A percentile compares a stretch with the other conserved stretches of the same genome.
Evolutionary conservation across 2,329 filamentous ascomycete species (phyloP).

Genomic region (Phoma sp.): DNA sequence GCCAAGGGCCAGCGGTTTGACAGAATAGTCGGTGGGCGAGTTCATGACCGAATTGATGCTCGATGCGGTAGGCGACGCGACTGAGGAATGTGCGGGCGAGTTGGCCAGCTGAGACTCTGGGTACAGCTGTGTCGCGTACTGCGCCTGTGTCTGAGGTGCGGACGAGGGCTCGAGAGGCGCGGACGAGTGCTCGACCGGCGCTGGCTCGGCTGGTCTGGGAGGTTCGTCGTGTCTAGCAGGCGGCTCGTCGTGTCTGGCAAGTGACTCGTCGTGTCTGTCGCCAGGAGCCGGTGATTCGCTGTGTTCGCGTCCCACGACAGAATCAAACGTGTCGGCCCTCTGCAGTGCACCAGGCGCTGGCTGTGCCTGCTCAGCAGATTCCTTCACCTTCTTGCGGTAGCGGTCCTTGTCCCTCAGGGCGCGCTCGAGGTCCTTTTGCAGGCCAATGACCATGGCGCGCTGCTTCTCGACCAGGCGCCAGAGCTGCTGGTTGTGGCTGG

Average conservation of each 20-base stretch:
- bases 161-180: no score
- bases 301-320: conserved; percentile 43
- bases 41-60: conserved; percentile 34
- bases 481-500: conserved; percentile 88
- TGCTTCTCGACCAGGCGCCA: conserved; percentile 98
- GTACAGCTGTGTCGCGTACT: conserved; percentile 19
- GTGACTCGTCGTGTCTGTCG: conserved; percentile 38
- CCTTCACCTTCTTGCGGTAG: conserved; percentile 89
- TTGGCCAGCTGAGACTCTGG: conserved; percentile 41
- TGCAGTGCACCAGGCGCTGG: conserved; percentile 42
- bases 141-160: conserved; percentile 15
- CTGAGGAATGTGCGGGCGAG: conserved; percentile 39
- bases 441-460: conserved; percentile 85
- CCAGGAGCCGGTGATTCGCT: conserved; percentile 48
- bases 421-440: conserved; percentile 93
- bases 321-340: conserved; percentile 45
- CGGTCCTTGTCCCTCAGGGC: conserved; percentile 93
- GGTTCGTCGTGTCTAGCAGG: conserved; percentile 35
- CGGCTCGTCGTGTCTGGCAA: conserved; percentile 25
- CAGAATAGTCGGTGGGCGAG: conserved; percentile 44
- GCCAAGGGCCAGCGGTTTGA: conserved; percentile 36
- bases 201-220: conserved; percentile 20
- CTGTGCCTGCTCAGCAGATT: conserved; percentile 62
- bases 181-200: conserved; percentile 26
- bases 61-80: conserved; percentile 24